phyloP scores from a whole-genome alignment of 768 basidiomycete species.

The Paxillus rubicundulus region DNA sequence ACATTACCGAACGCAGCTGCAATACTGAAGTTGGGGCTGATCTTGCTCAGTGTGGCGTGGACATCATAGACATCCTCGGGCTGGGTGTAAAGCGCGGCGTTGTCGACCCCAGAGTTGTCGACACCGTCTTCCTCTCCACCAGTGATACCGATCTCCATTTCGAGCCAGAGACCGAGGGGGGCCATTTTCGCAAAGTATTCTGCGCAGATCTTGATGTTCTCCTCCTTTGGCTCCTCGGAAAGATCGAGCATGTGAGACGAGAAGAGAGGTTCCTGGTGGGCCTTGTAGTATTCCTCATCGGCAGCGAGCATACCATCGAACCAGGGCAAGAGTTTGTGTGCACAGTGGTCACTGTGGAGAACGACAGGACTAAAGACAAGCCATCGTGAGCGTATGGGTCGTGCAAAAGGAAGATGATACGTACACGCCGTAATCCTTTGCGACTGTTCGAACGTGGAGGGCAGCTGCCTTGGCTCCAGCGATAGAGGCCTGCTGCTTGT shows the following conservation, averaged over 20 bases:
- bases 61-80: slow-evolving; percentile 95
- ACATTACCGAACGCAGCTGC: slow-evolving; percentile 99
- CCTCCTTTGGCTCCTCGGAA: slow-evolving; percentile 86
- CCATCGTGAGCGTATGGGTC: not conserved
- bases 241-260: slow-evolving; percentile 99
- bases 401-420: slow-evolving; percentile 31
- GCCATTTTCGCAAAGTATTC: slow-evolving; percentile 97
- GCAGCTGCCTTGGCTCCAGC: slow-evolving; percentile 91
- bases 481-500: slow-evolving; percentile 93
- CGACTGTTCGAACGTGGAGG: slow-evolving; percentile 83
- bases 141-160: slow-evolving; percentile 99
- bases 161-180: slow-evolving; percentile 89
- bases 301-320: slow-evolving; percentile 99
- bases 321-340: slow-evolving; percentile 96
- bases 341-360: slow-evolving; percentile 98
- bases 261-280: slow-evolving; percentile 84
- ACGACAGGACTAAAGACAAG: slow-evolving; percentile 73
- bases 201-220: slow-evolving; percentile 92
- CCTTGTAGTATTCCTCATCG: slow-evolving; percentile 89
- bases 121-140: slow-evolving; percentile 99
- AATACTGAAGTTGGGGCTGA: slow-evolving; percentile 94
- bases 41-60: slow-evolving; percentile 73
- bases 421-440: slow-evolving; percentile 90
- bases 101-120: slow-evolving; percentile 95
- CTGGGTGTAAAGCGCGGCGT: slow-evolving; percentile 92